phyloP scores from a whole-genome alignment of 306 rosid species.

The Phaseolus lunatus region DNA sequence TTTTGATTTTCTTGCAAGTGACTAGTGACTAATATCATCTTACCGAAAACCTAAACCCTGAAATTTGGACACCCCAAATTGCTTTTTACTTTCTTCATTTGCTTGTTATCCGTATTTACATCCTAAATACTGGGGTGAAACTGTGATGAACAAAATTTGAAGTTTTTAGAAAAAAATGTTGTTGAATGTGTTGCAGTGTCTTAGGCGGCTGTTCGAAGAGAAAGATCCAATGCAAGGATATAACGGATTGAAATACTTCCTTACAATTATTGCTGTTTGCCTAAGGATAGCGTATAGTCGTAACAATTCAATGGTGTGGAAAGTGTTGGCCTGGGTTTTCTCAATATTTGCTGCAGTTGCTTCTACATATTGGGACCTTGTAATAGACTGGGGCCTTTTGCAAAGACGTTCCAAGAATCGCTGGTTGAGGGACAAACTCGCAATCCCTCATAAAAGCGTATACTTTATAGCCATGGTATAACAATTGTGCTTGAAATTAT shows the following conservation, averaged over 20 bases:
- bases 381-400: constrained; percentile 79
- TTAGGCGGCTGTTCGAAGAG: constrained; percentile 72
- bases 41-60: too few species aligned
- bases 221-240: constrained; percentile 74
- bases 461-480: constrained; percentile 73
- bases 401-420: constrained; percentile 66
- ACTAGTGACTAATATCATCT: neutral
- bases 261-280: constrained; percentile 66
- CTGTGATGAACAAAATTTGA: neutral
- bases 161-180: neutral
- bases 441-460: constrained; percentile 54
- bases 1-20: neutral
- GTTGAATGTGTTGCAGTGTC: constrained; percentile 53
- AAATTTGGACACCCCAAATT: too few species aligned
- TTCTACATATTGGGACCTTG: constrained; percentile 76
- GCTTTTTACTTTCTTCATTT: neutral
- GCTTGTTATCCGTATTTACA: neutral
- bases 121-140: neutral
- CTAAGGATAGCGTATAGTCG: constrained; percentile 59
- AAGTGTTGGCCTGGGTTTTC: constrained; percentile 54
- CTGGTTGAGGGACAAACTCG: constrained; percentile 76
- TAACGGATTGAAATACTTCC: constrained; percentile 69
- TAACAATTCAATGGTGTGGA: constrained; percentile 52
- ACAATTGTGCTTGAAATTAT: neutral
- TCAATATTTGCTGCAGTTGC: constrained; percentile 60